Percentiles rank a stretch among this genome's conserved stretches.
Conservation (phyloP, 2,329 filamentous ascomycete genomes). For the Colletotrichum navitas region DNA sequence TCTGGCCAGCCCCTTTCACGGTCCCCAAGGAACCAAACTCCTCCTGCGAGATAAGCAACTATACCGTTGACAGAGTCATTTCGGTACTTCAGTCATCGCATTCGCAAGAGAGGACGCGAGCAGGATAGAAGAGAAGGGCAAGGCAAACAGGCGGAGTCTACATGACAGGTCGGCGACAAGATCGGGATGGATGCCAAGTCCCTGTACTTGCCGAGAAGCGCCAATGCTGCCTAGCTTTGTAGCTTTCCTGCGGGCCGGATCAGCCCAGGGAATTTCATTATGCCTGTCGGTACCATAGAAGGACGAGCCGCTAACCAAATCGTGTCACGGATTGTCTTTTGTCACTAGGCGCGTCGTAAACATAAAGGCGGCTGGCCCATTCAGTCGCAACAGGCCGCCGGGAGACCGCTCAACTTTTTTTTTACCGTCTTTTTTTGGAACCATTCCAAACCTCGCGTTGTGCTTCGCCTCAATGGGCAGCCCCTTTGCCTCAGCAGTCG, state of each 20-base stretch:
- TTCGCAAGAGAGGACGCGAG: neutral
- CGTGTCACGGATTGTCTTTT: neutral
- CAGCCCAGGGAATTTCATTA: neutral
- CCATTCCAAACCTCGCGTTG: neutral
- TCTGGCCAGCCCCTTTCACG: neutral
- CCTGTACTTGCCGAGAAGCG: neutral
- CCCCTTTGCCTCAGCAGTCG: neutral
- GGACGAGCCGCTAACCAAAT: neutral
- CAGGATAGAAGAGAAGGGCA: neutral
- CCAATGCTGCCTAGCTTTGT: conserved; percentile 7
- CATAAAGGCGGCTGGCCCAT: neutral
- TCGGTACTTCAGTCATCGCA: neutral
- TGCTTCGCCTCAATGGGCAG: conserved; percentile 16
- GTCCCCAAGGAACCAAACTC: no score
- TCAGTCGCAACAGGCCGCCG: neutral
- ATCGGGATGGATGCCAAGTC: neutral
- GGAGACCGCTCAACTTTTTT: no score
- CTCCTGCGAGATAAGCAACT: accelerated
- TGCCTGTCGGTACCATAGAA: conserved; percentile 1
- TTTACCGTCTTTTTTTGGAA: neutral
- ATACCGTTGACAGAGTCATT: no score
- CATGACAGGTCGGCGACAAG: no score
- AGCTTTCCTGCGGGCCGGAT: neutral
- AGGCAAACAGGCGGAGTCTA: no score
- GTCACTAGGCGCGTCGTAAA: neutral